Percentiles rank a stretch among this genome's conserved stretches.
Conservation (phyloP, 73 alveolate species). For the Paraurostyla sp. region DNA sequence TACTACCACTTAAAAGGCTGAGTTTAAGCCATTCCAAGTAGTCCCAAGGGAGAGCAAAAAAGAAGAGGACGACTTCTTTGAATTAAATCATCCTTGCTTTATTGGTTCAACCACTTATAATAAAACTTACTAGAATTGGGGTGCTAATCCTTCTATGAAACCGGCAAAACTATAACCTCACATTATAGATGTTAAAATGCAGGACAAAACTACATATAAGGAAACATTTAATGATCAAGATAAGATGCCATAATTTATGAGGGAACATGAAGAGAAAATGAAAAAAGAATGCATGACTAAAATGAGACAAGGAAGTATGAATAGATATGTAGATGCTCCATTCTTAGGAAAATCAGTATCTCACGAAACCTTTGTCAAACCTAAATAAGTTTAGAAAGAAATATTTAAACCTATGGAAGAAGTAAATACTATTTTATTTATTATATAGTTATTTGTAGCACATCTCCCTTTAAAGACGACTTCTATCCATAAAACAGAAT, state of each 20-base stretch:
- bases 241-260: slow-evolving; percentile 38
- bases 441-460: slow-evolving; percentile 24
- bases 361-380: slow-evolving; percentile 35
- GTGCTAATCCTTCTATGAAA: slow-evolving; percentile 22
- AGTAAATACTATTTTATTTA: neutral
- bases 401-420: slow-evolving; percentile 27
- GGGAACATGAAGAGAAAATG: slow-evolving; percentile 27
- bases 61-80: neutral
- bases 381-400: neutral
- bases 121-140: slow-evolving; percentile 43
- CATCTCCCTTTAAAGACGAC: slow-evolving; percentile 3
- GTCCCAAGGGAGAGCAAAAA: neutral
- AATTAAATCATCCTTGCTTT: slow-evolving; percentile 44
- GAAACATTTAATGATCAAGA: slow-evolving; percentile 20
- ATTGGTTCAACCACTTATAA: slow-evolving; percentile 42
- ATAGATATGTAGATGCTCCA: slow-evolving; percentile 28
- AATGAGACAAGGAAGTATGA: slow-evolving; percentile 9
- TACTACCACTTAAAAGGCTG: slow-evolving; percentile 21
- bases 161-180: slow-evolving; percentile 27
- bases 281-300: slow-evolving; percentile 20
- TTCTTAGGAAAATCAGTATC: slow-evolving; percentile 35
- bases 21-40: slow-evolving; percentile 36
- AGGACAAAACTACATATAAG: slow-evolving; percentile 41
- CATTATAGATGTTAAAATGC: slow-evolving; percentile 1
- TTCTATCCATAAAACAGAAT: slow-evolving; percentile 1